These are phyloP conservation scores for Zymoseptoria passerinii DNA, from an alignment of 2,329 filamentous ascomycete genomes.

Conservation along the genomic window DNA sequence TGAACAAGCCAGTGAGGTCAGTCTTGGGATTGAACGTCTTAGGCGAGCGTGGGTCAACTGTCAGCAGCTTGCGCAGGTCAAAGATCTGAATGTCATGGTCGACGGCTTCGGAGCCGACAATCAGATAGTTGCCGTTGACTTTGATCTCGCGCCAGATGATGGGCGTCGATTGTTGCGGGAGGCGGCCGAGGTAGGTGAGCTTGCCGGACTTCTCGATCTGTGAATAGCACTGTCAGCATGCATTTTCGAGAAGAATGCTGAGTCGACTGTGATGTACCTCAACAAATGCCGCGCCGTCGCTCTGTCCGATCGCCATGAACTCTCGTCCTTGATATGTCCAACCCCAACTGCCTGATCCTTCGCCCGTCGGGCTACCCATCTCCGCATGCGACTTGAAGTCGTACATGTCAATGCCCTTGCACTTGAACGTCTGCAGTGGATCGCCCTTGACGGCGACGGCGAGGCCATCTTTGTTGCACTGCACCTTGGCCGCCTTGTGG, in stretches of 20 bases:
- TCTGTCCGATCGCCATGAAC: conserved; percentile 48
- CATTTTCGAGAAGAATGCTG: too few species aligned
- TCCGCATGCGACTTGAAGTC: conserved; percentile 48
- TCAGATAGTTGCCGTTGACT: conserved; percentile 35
- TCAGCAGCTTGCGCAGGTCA: conserved; percentile 51
- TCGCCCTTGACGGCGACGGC: conserved; percentile 41
- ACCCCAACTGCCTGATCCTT: conserved; percentile 45
- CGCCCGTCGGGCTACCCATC: conserved; percentile 42
- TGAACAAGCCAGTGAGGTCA: conserved; percentile 11
- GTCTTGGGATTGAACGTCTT: conserved; percentile 35
- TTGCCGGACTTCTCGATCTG: conserved; percentile 37
- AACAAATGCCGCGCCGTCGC: conserved; percentile 47
- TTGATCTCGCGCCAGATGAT: conserved; percentile 48
- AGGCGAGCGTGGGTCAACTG: conserved; percentile 37
- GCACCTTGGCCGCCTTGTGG: conserved; percentile 9
- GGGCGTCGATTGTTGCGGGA: conserved; percentile 42
- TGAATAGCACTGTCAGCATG: background rate
- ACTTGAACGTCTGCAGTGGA: conserved; percentile 41
- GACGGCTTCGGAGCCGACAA: conserved; percentile 39
- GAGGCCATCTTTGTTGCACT: conserved; percentile 35
- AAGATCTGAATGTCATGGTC: conserved; percentile 54
- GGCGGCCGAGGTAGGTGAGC: conserved; percentile 46
- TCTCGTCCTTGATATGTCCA: conserved; percentile 49
- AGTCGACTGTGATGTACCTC: conserved; percentile 32
- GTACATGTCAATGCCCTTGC: conserved; percentile 44